phyloP scores from a whole-genome alignment of 139 green algal genomes.

The Coccomyxa sp. region DNA sequence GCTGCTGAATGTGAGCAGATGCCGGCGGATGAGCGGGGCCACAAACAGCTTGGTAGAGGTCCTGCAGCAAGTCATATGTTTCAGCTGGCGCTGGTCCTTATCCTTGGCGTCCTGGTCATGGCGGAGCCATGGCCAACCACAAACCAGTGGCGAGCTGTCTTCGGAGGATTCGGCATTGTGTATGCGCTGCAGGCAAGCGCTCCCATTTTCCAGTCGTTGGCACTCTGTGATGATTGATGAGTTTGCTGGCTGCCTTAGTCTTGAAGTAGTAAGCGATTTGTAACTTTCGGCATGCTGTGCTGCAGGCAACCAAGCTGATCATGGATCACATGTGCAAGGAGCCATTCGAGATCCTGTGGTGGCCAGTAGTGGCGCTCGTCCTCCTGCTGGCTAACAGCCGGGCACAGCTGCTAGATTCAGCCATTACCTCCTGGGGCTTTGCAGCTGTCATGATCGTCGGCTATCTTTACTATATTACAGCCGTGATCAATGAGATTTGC shows the following conservation, averaged over 20 bases:
- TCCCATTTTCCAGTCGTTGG: not conserved
- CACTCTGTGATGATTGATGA: not conserved
- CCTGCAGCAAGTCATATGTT: slow-evolving; percentile 47
- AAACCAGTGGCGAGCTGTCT: slow-evolving; percentile 24
- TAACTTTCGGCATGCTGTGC: not conserved
- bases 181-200: slow-evolving; percentile 36
- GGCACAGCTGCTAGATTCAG: slow-evolving; percentile 9
- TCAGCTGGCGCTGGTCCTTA: slow-evolving; percentile 44
- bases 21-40: slow-evolving; percentile 42
- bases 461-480: slow-evolving; percentile 68
- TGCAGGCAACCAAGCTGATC: slow-evolving; percentile 74
- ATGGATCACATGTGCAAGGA: slow-evolving; percentile 91
- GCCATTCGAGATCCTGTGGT: slow-evolving; percentile 48
- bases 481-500: slow-evolving; percentile 69
- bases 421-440: slow-evolving; percentile 23
- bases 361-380: slow-evolving; percentile 35
- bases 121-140: not conserved
- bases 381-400: slow-evolving; percentile 20
- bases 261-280: too few relatives aligned
- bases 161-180: slow-evolving; percentile 42
- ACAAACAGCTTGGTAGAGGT: slow-evolving; percentile 61
- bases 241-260: not conserved
- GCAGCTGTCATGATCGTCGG: slow-evolving; percentile 28
- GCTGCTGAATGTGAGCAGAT: slow-evolving; percentile 2
- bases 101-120: slow-evolving; percentile 19